These are phyloP conservation scores for Lachnellula cervina DNA, from an alignment of 2,329 filamentous ascomycete genomes.

Conservation along the genomic window DNA sequence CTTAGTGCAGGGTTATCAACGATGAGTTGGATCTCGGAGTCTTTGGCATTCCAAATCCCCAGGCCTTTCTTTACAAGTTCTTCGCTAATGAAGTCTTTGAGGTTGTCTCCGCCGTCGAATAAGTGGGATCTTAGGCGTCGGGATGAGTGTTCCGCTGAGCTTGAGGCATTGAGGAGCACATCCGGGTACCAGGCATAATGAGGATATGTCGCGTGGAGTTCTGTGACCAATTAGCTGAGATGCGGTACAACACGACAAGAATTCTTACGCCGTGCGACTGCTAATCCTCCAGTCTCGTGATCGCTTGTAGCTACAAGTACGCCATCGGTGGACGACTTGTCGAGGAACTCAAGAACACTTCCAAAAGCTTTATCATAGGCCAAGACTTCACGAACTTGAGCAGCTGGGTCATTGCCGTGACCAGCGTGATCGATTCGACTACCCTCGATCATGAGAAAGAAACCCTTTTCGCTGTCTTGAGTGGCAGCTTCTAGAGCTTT, in stretches of 20 bases:
- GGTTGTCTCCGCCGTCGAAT: conserved; percentile 32
- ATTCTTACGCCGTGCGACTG: conserved; percentile 67
- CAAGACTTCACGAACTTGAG: conserved; percentile 87
- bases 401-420: conserved; percentile 76
- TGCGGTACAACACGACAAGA: neutral
- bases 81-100: conserved; percentile 58
- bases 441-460: conserved; percentile 98
- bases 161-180: conserved; percentile 73
- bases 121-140: conserved; percentile 58
- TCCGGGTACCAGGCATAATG: conserved; percentile 77
- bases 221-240: conserved; percentile 26
- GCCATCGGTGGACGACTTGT: conserved; percentile 65
- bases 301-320: conserved; percentile 88
- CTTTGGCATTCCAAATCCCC: conserved; percentile 68
- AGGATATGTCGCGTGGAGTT: conserved; percentile 58
- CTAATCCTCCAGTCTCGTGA: conserved; percentile 90
- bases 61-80: conserved; percentile 65
- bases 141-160: conserved; percentile 67
- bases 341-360: conserved; percentile 78
- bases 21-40: conserved; percentile 65
- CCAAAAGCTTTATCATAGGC: conserved; percentile 87
- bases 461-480: conserved; percentile 78
- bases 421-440: conserved; percentile 95
- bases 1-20: conserved; percentile 53
- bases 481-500: conserved; percentile 77